A percentile compares a stretch with the other conserved stretches of the same genome.
Evolutionary conservation across 257 asterid genomes (phyloP).

Genomic region (Lithospermum erythrorhizon): DNA sequence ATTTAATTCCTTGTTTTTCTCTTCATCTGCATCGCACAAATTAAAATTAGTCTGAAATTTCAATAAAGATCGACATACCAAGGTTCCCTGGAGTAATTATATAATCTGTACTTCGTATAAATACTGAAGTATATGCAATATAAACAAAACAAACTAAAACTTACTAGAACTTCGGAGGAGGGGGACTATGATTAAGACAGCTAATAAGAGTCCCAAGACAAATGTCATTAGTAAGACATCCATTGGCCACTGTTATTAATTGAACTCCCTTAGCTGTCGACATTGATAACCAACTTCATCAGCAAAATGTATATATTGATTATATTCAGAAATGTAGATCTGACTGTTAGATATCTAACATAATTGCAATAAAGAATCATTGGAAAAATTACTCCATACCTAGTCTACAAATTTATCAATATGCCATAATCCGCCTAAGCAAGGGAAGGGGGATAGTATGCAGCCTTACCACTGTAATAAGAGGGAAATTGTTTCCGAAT

Average conservation of each 20-base stretch:
- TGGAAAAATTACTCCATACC: no score
- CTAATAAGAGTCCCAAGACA: conserved; percentile 43
- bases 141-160: neutral
- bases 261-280: conserved; percentile 13
- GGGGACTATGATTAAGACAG: conserved; percentile 31
- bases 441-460: no score
- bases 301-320: neutral
- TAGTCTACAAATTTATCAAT: no score
- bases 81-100: neutral
- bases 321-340: neutral
- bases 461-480: no score
- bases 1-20: conserved; percentile 21
- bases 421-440: no score
- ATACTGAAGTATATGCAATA: neutral
- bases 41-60: conserved; percentile 10
- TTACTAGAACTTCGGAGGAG: conserved; percentile 51
- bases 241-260: conserved; percentile 19
- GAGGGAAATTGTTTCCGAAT: no score
- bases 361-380: no score
- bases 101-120: neutral
- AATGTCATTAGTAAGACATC: conserved; percentile 35
- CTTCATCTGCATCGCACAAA: conserved; percentile 41
- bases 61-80: neutral
- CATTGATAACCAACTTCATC: neutral
- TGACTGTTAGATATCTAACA: no score